Conservation (phyloP, 169 alveolate genomes). For the Ichthyophthirius multifiliis region DNA sequence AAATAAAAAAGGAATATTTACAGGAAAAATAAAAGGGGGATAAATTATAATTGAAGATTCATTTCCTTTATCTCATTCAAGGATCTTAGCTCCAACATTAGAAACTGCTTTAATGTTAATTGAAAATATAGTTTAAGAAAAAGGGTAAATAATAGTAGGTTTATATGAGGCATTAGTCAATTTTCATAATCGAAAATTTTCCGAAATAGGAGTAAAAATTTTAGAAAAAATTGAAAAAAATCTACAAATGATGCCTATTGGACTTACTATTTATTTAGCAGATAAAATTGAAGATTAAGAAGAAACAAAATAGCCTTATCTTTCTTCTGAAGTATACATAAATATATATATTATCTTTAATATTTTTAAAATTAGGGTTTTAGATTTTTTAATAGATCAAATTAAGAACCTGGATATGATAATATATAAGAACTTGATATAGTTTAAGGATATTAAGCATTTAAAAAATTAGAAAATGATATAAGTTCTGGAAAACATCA, state of each 20-base stretch:
- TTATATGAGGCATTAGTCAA: background rate
- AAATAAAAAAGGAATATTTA: conserved; percentile 16
- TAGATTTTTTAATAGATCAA: background rate
- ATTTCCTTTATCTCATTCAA: conserved; percentile 33
- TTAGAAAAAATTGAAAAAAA: background rate
- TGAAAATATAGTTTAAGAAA: background rate
- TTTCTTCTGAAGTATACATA: background rate
- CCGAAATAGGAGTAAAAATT: background rate
- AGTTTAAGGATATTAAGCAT: background rate
- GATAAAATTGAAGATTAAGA: background rate
- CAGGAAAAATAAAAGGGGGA: conserved; percentile 17
- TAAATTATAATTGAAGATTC: conserved; percentile 16
- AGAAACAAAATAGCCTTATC: background rate
- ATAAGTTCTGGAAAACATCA: conserved; percentile 8
- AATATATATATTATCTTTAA: background rate
- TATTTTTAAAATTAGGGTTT: background rate
- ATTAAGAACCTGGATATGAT: background rate
- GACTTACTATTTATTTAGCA: background rate
- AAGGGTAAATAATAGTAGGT: background rate
- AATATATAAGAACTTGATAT: background rate
- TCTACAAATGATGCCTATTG: background rate
- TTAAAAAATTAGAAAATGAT: background rate
- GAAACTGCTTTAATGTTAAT: conserved; percentile 18
- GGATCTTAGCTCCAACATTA: conserved; percentile 28
- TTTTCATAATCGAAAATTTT: background rate